Evolutionary conservation across 129 eudicot species (phyloP).

Genomic region (Ambrosia trifida): DNA sequence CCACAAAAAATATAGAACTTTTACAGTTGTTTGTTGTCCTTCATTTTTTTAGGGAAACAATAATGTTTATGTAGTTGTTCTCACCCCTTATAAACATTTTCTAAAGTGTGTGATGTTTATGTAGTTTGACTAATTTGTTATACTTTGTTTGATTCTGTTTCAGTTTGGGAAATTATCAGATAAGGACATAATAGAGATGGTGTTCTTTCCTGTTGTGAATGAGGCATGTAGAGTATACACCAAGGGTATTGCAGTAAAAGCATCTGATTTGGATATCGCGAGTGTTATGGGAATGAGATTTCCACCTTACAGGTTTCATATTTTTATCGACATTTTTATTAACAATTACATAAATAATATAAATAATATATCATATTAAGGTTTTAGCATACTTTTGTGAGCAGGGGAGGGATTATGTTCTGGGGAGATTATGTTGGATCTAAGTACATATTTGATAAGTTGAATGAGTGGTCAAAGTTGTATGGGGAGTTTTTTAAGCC

Average conservation of each 20-base stretch:
- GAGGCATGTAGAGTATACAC: slow-evolving; percentile 92
- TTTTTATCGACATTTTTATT: background rate
- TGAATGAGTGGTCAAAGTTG: slow-evolving; percentile 69
- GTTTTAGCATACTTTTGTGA: background rate
- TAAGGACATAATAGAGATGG: slow-evolving; percentile 87
- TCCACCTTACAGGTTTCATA: slow-evolving; percentile 84
- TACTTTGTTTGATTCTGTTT: slow-evolving; percentile 5
- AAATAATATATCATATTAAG: background rate
- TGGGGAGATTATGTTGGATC: slow-evolving; percentile 92
- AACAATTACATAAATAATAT: background rate
- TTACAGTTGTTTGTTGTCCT: background rate
- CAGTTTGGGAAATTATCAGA: slow-evolving; percentile 80
- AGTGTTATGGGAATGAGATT: slow-evolving; percentile 96
- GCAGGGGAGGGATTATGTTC: slow-evolving; percentile 91
- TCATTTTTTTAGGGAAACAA: background rate
- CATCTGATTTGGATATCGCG: slow-evolving; percentile 83
- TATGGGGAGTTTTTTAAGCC: slow-evolving; percentile 90
- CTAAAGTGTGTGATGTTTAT: no score
- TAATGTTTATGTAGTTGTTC: background rate
- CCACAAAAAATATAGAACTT: background rate
- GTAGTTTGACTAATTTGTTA: background rate
- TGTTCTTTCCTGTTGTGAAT: slow-evolving; percentile 88
- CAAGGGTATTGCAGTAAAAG: slow-evolving; percentile 90
- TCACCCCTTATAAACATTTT: background rate
- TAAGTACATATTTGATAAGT: slow-evolving; percentile 63